Conservation (phyloP, 2,329 filamentous ascomycete genomes). For the Aureobasidium sp. region DNA sequence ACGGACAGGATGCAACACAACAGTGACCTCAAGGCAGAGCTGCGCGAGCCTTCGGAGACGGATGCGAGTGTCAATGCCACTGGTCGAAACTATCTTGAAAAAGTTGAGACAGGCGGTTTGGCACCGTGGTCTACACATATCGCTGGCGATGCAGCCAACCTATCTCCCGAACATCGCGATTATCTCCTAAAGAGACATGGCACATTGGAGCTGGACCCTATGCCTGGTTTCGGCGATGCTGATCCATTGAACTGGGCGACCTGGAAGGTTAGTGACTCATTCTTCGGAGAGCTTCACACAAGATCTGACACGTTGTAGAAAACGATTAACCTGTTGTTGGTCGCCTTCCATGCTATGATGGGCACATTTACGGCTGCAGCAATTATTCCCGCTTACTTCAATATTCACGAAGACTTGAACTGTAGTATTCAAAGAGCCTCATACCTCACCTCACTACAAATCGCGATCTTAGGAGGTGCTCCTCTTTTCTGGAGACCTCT, state of each 20-base stretch:
- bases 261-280: conserved; percentile 34
- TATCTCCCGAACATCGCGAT: conserved; percentile 40
- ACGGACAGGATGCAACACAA: background rate
- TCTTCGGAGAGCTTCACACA: background rate
- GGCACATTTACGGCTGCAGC: conserved; percentile 46
- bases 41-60: conserved; percentile 1
- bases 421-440: conserved; percentile 42
- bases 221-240: conserved; percentile 43
- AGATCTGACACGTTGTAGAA: conserved; percentile 34
- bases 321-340: conserved; percentile 45
- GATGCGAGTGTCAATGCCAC: background rate
- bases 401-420: conserved; percentile 45
- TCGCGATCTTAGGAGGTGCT: conserved; percentile 45
- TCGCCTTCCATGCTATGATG: conserved; percentile 47
- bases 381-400: conserved; percentile 48
- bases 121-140: conserved; percentile 9
- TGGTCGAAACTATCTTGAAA: background rate
- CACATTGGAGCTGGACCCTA: conserved; percentile 47
- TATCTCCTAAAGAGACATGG: conserved; percentile 49
- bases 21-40: background rate
- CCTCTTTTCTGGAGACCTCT: conserved; percentile 51
- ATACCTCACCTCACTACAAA: conserved; percentile 49
- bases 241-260: conserved; percentile 52
- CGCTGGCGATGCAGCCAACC: conserved; percentile 24
- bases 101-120: conserved; percentile 2